Percentiles rank a stretch among this genome's conserved stretches.
Conservation (phyloP, 139 green algal genomes). For the Picochlorum sp. region DNA sequence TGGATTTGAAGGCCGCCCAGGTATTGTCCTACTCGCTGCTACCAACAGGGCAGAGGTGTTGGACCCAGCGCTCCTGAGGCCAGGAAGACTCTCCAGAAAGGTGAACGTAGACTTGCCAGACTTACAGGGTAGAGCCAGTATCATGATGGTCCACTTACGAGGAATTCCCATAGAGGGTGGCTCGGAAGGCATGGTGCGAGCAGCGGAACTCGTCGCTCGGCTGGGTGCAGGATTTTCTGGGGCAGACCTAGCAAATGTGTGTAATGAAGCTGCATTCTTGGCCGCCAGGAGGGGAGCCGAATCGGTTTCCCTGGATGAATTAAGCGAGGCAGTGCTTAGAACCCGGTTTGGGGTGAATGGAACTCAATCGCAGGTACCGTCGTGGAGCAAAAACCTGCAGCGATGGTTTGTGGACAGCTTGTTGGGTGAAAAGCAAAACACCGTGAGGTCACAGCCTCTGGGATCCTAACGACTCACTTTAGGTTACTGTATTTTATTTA, state of each 20-base stretch:
- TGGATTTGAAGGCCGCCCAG: constrained; percentile 66
- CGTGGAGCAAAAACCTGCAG: neutral
- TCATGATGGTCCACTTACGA: constrained; percentile 74
- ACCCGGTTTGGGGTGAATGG: constrained; percentile 10
- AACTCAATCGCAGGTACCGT: neutral
- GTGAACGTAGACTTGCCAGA: constrained; percentile 67
- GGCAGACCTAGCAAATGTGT: constrained; percentile 91
- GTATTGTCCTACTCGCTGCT: constrained; percentile 78
- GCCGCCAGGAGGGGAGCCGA: neutral
- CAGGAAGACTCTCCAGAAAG: constrained; percentile 55
- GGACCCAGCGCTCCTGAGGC: constrained; percentile 77
- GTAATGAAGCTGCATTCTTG: constrained; percentile 55
- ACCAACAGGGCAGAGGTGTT: constrained; percentile 84
- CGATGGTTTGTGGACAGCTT: constrained; percentile 2
- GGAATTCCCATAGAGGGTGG: constrained; percentile 35
- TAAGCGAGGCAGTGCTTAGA: neutral
- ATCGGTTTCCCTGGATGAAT: constrained; percentile 1
- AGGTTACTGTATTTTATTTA: neutral
- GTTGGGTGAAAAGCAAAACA: neutral
- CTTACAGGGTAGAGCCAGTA: constrained; percentile 49
- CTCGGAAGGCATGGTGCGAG: constrained; percentile 2
- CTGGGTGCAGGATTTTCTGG: constrained; percentile 44
- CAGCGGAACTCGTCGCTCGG: neutral
- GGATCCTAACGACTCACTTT: neutral
- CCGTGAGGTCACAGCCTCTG: constrained; percentile 7